Percentiles rank a stretch among this genome's conserved stretches.
Evolutionary conservation across 2,329 filamentous ascomycete species (phyloP).

Genomic region (Colletotrichum sp.): DNA sequence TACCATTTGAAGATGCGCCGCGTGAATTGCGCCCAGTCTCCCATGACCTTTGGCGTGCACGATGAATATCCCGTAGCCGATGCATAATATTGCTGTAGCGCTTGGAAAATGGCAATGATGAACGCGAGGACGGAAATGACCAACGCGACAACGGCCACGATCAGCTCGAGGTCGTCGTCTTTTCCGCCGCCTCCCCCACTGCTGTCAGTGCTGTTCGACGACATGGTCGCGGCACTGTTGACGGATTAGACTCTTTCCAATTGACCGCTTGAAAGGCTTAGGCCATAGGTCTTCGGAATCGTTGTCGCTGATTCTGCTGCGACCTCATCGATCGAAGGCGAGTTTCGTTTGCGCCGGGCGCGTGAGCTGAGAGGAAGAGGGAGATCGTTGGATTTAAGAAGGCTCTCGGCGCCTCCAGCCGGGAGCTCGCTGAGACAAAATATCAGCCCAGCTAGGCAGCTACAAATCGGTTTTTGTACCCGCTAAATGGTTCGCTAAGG

Average conservation of each 20-base stretch:
- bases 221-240: not conserved
- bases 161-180: not conserved
- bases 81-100: slow-evolving; percentile 12
- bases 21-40: slow-evolving; percentile 9
- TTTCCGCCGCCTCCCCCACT: not conserved
- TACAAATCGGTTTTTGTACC: not conserved
- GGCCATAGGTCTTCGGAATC: fast-evolving
- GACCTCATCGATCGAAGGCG: not conserved
- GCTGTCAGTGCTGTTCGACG: not conserved
- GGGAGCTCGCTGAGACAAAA: not conserved
- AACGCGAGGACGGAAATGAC: slow-evolving; percentile 16
- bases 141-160: slow-evolving; percentile 12
- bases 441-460: not conserved
- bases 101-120: slow-evolving; percentile 15
- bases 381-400: not conserved
- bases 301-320: not conserved
- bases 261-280: not conserved
- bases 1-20: slow-evolving; percentile 13
- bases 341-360: not conserved
- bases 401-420: not conserved
- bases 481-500: not conserved
- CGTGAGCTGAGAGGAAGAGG: not conserved
- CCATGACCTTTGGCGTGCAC: slow-evolving; percentile 10
- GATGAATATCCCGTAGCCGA: slow-evolving; percentile 11
- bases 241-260: not conserved